Percentiles rank a stretch among this genome's conserved stretches.
phyloP scores from a whole-genome alignment of 2,329 filamentous ascomycete species.

The Ceratocystis smalleyi region DNA sequence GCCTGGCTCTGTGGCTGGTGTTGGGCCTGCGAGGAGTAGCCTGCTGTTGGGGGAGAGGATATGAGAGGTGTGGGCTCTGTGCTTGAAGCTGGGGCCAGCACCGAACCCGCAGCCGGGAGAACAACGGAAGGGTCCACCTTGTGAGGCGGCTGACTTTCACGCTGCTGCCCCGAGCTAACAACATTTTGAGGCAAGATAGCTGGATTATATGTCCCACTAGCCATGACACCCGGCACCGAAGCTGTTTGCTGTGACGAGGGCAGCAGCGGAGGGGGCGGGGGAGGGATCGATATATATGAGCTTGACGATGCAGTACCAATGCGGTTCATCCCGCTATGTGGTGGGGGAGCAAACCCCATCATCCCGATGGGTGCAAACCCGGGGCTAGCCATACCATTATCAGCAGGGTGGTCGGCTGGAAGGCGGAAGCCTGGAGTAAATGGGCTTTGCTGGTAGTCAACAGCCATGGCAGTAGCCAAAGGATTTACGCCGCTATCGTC shows the following conservation, averaged over 20 bases:
- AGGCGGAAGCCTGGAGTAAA: constrained; percentile 39
- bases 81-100: constrained; percentile 17
- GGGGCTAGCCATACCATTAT: constrained; percentile 27
- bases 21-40: constrained; percentile 30
- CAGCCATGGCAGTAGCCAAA: constrained; percentile 40
- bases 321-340: constrained; percentile 31
- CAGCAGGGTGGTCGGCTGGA: constrained; percentile 30
- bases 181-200: constrained; percentile 7
- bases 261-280: constrained; percentile 27
- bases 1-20: neutral
- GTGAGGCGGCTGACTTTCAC: neutral
- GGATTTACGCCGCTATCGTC: constrained; percentile 32
- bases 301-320: constrained; percentile 32
- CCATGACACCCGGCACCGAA: constrained; percentile 18
- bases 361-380: constrained; percentile 31
- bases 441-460: constrained; percentile 39
- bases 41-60: constrained; percentile 22
- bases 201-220: constrained; percentile 18
- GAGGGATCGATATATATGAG: constrained; percentile 18
- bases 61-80: constrained; percentile 13
- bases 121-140: neutral
- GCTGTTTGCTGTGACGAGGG: constrained; percentile 18
- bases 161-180: constrained; percentile 7
- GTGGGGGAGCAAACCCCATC: constrained; percentile 23
- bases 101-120: constrained; percentile 17